Conservation (phyloP, 441 rosid genomes). For the Cnidoscolus chayamansa region DNA sequence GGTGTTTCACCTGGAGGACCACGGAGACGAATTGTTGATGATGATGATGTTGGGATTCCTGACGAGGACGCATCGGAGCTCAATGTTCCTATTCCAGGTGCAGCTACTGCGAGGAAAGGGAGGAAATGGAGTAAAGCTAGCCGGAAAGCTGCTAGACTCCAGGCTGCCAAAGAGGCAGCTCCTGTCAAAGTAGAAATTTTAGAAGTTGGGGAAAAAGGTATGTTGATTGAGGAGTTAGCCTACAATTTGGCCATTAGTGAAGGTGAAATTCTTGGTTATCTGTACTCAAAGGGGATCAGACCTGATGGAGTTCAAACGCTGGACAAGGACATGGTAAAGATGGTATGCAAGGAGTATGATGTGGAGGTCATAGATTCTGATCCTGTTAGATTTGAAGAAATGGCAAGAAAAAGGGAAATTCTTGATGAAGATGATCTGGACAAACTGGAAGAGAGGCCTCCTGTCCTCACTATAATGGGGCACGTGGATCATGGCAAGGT, state of each 20-base stretch:
- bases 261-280: slow-evolving; percentile 85
- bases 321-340: slow-evolving; percentile 91
- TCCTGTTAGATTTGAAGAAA: slow-evolving; percentile 72
- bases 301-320: slow-evolving; percentile 96
- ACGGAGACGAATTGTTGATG: slow-evolving; percentile 53
- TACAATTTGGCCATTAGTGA: slow-evolving; percentile 68
- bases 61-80: slow-evolving; percentile 76
- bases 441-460: slow-evolving; percentile 87
- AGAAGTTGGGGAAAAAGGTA: slow-evolving; percentile 85
- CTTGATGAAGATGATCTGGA: slow-evolving; percentile 85
- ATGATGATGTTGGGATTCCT: slow-evolving; percentile 46
- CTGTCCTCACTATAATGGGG: slow-evolving; percentile 99
- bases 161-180: slow-evolving; percentile 92
- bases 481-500: slow-evolving; percentile 99
- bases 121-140: slow-evolving; percentile 98
- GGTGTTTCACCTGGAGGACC: slow-evolving; percentile 52
- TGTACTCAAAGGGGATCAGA: slow-evolving; percentile 86
- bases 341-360: slow-evolving; percentile 79
- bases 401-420: slow-evolving; percentile 84
- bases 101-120: slow-evolving; percentile 63
- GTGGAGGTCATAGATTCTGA: slow-evolving; percentile 86
- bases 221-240: slow-evolving; percentile 88
- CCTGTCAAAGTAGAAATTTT: slow-evolving; percentile 93
- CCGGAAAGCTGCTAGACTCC: slow-evolving; percentile 86
- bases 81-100: slow-evolving; percentile 57